These are phyloP conservation scores for Casaregolazyma suthepensis DNA, from an alignment of 1,139 yeast species.

Conservation along the genomic window DNA sequence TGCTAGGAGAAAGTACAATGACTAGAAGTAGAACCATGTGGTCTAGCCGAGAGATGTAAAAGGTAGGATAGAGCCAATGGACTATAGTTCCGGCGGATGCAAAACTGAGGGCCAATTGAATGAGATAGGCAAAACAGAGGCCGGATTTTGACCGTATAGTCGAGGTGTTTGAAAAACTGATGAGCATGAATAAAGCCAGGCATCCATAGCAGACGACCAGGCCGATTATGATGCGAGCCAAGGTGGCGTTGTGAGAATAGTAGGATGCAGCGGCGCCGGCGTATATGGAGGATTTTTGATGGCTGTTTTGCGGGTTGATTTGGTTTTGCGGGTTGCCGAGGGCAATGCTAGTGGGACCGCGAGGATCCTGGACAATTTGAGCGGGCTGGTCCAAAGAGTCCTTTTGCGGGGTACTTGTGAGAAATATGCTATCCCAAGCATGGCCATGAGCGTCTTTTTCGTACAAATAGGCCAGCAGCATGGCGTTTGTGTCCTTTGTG, in stretches of 20 bases:
- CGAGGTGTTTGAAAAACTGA: slow-evolving; percentile 50
- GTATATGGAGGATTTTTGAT: neutral
- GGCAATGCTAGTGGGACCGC: neutral
- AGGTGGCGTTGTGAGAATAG: neutral
- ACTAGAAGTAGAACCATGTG: slow-evolving; percentile 34
- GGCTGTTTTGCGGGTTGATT: neutral
- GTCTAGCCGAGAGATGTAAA: slow-evolving; percentile 20
- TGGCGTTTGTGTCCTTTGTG: slow-evolving; percentile 1
- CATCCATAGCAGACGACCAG: slow-evolving; percentile 27
- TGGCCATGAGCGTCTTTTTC: slow-evolving; percentile 3
- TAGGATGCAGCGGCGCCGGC: neutral
- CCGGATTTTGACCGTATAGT: slow-evolving; percentile 57
- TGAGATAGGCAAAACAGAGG: slow-evolving; percentile 53
- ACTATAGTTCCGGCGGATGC: slow-evolving; percentile 49
- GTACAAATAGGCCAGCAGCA: slow-evolving; percentile 1
- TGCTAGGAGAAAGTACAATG: slow-evolving; percentile 38
- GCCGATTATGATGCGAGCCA: slow-evolving; percentile 1
- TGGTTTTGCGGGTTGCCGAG: neutral
- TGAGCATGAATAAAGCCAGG: slow-evolving; percentile 33
- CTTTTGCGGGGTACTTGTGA: neutral
- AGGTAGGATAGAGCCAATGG: slow-evolving; percentile 31
- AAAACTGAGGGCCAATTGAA: slow-evolving; percentile 44
- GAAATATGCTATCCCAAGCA: slow-evolving; percentile 3
- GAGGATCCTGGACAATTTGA: neutral
- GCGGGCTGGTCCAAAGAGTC: neutral